A percentile compares a stretch with the other conserved stretches of the same genome.
Evolutionary conservation across 331 rosid genomes (phyloP).

Genomic region (Erythrophleum ivorense): DNA sequence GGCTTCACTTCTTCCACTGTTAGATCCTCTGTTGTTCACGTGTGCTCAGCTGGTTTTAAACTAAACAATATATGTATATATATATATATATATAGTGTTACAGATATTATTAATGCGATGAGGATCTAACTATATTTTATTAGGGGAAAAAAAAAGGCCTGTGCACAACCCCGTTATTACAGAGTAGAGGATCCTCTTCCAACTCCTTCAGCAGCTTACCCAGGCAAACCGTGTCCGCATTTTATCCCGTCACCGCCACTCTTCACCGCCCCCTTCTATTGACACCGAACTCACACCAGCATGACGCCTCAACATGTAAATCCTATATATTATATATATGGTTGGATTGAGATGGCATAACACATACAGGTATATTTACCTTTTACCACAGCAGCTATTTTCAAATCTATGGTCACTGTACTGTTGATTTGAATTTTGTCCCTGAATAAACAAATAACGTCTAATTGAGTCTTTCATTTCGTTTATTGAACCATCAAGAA

Average conservation of each 20-base stretch:
- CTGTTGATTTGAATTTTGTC: no score
- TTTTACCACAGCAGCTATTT: conserved; percentile 37
- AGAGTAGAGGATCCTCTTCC: no score
- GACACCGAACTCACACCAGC: conserved; percentile 45
- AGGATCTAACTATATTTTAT: no score
- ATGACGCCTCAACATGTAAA: background rate
- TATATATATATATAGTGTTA: background rate
- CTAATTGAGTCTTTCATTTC: background rate
- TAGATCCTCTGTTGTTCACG: background rate
- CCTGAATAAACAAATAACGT: no score
- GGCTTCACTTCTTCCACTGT: conserved; percentile 39
- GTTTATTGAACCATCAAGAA: background rate
- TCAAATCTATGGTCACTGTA: background rate
- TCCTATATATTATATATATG: background rate
- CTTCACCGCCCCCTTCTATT: conserved; percentile 36
- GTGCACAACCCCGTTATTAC: no score
- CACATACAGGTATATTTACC: conserved; percentile 8
- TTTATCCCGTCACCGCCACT: conserved; percentile 29
- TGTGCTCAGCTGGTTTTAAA: no score
- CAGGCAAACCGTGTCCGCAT: conserved; percentile 37
- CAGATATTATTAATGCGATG: no score
- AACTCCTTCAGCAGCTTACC: conserved; percentile 36
- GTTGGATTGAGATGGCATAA: background rate
- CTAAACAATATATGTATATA: no score
- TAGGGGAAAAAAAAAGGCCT: no score